Evolutionary conservation across 306 rosid species (phyloP), one percentile per base, ranked within the genome.

Genomic region (Cucumis cinereus): DNA sequence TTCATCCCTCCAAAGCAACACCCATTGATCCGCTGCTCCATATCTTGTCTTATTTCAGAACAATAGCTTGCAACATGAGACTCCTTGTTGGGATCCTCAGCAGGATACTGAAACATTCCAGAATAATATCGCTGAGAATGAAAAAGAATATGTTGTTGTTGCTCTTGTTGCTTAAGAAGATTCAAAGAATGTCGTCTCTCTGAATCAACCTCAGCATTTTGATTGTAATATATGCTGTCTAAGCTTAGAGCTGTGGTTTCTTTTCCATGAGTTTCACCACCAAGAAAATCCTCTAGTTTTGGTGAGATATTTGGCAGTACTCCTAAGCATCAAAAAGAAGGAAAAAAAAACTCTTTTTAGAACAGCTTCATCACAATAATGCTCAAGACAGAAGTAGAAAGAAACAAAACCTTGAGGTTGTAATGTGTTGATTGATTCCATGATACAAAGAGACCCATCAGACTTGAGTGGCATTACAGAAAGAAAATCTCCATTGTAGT

Each of bases 381-480:
- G 28, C 22, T 17, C 23, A 7, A 15, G 50, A 24, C 58, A 47
- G 40, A 45, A 52, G 41, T 5, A 28, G 11, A 33, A 30, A 16
- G 10, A 36, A 74, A 41, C 10, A 49, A 49, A 54, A 91, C 97
- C 97, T 90, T 84, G 90, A 4, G 91, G n/a, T 80, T 88, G 96
- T 77, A 93, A 90, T 84, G 91, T 81, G 41, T 57, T 56, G 77
- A 90, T 87, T 79, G 98, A 93, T 83, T 95, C 97, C 91, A 92
- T 88, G 71, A 95, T 83, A 20, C 97, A 92, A 52, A 95, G 99
- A 23, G 99, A 95, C 3, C 96, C 99, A 75, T 95, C 98, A 3
- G 91, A 92, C 61, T 89, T 95, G 62, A 95, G 91, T 36, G 99
- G 99, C 99, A 95, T 92, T 0, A 87, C 96, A 36, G 92, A 86